These are phyloP conservation scores for Pseudocercospora ulei DNA, from an alignment of 2,329 filamentous ascomycete species.

Conservation along the genomic window DNA sequence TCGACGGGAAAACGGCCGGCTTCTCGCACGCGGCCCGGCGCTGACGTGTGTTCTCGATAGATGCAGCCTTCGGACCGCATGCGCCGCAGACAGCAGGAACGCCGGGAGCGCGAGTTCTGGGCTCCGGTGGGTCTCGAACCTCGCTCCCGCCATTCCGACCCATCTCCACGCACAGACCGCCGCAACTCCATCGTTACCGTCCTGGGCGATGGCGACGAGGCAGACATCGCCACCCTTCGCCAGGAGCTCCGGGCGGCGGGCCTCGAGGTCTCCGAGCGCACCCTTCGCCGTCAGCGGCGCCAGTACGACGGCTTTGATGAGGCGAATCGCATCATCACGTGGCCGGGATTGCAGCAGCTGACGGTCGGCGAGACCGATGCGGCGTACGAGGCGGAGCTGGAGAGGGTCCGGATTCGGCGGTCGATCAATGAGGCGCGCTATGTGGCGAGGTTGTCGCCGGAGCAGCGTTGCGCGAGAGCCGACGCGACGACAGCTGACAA, in stretches of 20 bases:
- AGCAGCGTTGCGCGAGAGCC: slow-evolving; percentile 1
- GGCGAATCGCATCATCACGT: background rate
- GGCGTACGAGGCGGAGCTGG: slow-evolving; percentile 4
- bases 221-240: slow-evolving; percentile 2
- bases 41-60: too few relatives aligned
- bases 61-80: background rate
- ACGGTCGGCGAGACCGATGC: background rate
- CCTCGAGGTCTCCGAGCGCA: slow-evolving; percentile 10
- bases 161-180: background rate
- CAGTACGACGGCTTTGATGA: background rate
- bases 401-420: slow-evolving; percentile 1
- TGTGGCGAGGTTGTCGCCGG: background rate
- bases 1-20: too few relatives aligned
- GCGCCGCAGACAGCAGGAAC: background rate
- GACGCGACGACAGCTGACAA: background rate
- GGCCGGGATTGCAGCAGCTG: background rate
- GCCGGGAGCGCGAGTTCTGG: background rate
- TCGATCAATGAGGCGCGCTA: background rate
- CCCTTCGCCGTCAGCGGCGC: slow-evolving; percentile 8
- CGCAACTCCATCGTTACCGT: slow-evolving; percentile 7
- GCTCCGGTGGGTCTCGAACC: background rate
- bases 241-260: slow-evolving; percentile 1
- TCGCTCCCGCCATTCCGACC: background rate
- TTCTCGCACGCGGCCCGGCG: too few relatives aligned
- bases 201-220: slow-evolving; percentile 13